A percentile compares a stretch with the other conserved stretches of the same genome.
Evolutionary conservation across 2,329 filamentous ascomycete species (phyloP).

Genomic region (Lasiodiplodia gonubiensis): DNA sequence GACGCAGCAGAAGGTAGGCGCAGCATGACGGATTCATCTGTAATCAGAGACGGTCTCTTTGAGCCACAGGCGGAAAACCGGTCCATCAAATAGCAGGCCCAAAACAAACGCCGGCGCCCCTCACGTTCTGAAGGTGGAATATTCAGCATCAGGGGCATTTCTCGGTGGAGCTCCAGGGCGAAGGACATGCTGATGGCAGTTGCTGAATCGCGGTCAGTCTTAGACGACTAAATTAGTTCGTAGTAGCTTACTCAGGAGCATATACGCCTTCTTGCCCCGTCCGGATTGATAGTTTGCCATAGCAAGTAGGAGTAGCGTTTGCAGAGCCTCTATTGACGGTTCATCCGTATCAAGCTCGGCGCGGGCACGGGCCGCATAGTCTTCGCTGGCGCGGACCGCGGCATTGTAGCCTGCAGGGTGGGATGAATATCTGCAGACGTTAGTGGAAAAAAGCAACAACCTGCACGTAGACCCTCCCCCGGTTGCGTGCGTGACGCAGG

Average conservation of each 20-base stretch:
- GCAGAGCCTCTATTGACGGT: slow-evolving; percentile 77
- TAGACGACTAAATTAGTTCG: background rate
- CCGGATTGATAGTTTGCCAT: slow-evolving; percentile 78
- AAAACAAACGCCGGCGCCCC: slow-evolving; percentile 79
- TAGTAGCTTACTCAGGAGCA: slow-evolving; percentile 71
- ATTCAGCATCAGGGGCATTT: slow-evolving; percentile 68
- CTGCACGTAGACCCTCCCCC: background rate
- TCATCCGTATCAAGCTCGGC: slow-evolving; percentile 78
- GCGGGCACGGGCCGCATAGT: slow-evolving; percentile 73
- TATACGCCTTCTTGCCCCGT: slow-evolving; percentile 83
- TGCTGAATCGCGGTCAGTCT: slow-evolving; percentile 54
- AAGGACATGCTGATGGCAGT: slow-evolving; percentile 82
- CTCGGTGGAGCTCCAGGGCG: slow-evolving; percentile 79
- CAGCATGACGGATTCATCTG: slow-evolving; percentile 76
- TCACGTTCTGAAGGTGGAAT: slow-evolving; percentile 74
- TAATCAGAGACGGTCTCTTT: slow-evolving; percentile 78
- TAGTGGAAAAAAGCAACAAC: slow-evolving; percentile 11
- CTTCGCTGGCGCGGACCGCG: slow-evolving; percentile 71
- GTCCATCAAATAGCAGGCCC: slow-evolving; percentile 87
- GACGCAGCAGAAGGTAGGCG: slow-evolving; percentile 77
- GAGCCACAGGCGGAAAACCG: slow-evolving; percentile 83
- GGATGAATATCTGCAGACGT: slow-evolving; percentile 65
- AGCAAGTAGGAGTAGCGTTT: slow-evolving; percentile 75
- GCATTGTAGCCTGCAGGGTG: slow-evolving; percentile 71
- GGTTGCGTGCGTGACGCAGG: slow-evolving; percentile 7